phyloP scores from a whole-genome alignment of 2,329 filamentous ascomycete species.

The Phialophora expanda region DNA sequence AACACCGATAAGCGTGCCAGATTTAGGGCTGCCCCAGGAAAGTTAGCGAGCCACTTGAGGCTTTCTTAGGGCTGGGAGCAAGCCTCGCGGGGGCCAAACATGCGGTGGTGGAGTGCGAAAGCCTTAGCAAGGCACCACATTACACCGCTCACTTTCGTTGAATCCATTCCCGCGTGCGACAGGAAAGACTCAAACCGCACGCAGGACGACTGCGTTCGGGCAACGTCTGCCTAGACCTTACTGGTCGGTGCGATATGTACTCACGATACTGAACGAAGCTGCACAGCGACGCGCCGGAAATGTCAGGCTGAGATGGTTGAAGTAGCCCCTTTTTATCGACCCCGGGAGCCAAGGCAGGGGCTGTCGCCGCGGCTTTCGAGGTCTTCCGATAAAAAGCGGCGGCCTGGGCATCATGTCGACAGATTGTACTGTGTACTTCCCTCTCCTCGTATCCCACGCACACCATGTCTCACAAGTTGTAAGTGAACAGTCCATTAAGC shows the following conservation, averaged over 20 bases:
- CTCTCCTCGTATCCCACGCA: neutral
- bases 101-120: neutral
- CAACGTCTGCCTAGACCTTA: neutral
- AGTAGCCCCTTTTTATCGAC: neutral
- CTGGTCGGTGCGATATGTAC: neutral
- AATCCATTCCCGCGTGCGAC: neutral
- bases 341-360: neutral
- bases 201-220: neutral
- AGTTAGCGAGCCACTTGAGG: neutral
- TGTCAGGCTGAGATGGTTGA: neutral
- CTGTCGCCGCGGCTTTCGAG: neutral
- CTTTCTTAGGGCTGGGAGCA: neutral
- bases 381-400: neutral
- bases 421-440: neutral
- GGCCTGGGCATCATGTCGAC: neutral
- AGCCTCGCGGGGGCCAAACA: constrained; percentile 7
- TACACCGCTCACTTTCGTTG: neutral
- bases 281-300: neutral
- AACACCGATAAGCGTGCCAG: neutral
- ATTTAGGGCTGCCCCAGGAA: constrained; percentile 1
- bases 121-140: neutral
- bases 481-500: neutral
- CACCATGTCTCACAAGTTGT: constrained; percentile 15
- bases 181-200: neutral
- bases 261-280: neutral